Evolutionary conservation across 2,329 filamentous ascomycete genomes (phyloP).

Genomic region (Calonectria pseudoturangicola): DNA sequence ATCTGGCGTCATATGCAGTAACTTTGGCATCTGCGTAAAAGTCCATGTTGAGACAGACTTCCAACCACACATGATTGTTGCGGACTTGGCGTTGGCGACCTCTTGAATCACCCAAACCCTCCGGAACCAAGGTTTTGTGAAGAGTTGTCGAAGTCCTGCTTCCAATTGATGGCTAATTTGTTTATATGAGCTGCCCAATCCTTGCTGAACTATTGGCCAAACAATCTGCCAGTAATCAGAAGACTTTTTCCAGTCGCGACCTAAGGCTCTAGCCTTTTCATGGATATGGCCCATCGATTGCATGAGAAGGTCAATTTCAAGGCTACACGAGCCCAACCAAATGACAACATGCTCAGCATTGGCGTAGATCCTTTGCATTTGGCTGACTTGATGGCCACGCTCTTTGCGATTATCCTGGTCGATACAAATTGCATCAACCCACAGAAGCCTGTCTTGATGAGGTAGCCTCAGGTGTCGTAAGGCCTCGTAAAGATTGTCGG

Average conservation of each 20-base stretch:
- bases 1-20: background rate
- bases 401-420: background rate
- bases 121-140: background rate
- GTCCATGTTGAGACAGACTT: conserved; percentile 1
- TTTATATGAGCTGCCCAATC: background rate
- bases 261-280: background rate
- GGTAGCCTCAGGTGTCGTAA: background rate
- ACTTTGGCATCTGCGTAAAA: background rate
- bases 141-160: background rate
- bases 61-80: background rate
- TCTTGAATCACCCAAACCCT: background rate
- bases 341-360: background rate
- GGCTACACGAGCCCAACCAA: background rate
- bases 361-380: background rate
- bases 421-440: background rate
- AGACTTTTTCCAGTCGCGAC: background rate
- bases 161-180: background rate
- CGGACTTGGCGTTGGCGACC: background rate
- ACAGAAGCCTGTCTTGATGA: background rate
- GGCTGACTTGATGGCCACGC: background rate
- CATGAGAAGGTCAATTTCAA: background rate
- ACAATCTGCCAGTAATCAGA: background rate
- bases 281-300: background rate
- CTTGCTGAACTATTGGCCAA: background rate
- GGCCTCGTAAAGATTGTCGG: background rate